Evolutionary conservation across 2,329 filamentous ascomycete species (phyloP).

Genomic region (Fusarium udum): DNA sequence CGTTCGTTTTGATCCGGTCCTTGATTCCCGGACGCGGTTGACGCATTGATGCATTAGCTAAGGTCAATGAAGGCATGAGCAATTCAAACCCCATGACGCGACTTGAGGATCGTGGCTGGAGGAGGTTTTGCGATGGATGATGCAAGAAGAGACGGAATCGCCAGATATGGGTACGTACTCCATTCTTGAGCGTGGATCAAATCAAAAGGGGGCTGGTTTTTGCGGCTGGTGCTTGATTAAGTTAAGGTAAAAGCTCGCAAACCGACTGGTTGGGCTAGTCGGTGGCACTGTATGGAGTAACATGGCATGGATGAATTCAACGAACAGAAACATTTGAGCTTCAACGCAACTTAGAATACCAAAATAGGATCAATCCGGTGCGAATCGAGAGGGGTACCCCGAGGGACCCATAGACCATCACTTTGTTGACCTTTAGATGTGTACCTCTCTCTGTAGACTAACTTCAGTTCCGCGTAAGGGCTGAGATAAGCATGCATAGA

Average conservation of each 20-base stretch:
- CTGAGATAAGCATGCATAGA: slow-evolving; percentile 17
- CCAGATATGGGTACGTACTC: slow-evolving; percentile 6
- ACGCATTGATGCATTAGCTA: slow-evolving; percentile 35
- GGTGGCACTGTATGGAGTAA: slow-evolving; percentile 37
- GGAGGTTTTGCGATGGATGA: not conserved
- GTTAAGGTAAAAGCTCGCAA: not conserved
- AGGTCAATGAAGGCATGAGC: slow-evolving; percentile 16
- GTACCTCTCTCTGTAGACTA: not conserved
- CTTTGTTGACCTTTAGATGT: slow-evolving; percentile 8
- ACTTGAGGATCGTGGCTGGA: slow-evolving; percentile 21
- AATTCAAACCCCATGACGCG: slow-evolving; percentile 11
- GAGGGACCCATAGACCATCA: slow-evolving; percentile 6
- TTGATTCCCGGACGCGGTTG: slow-evolving; percentile 22
- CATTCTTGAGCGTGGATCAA: slow-evolving; percentile 22
- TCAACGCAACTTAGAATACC: slow-evolving; percentile 36
- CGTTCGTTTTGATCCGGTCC: slow-evolving; percentile 20
- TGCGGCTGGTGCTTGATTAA: slow-evolving; percentile 33
- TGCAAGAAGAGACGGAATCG: slow-evolving; percentile 14
- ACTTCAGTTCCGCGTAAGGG: not conserved
- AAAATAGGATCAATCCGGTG: slow-evolving; percentile 29
- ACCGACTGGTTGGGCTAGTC: slow-evolving; percentile 29
- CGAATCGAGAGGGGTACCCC: slow-evolving; percentile 1
- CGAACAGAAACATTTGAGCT: slow-evolving; percentile 31
- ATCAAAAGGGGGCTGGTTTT: slow-evolving; percentile 36
- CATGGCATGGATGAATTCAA: slow-evolving; percentile 36